Conservation (phyloP, 192 early-diverging fungal genomes). For the Coemansia sp. region DNA sequence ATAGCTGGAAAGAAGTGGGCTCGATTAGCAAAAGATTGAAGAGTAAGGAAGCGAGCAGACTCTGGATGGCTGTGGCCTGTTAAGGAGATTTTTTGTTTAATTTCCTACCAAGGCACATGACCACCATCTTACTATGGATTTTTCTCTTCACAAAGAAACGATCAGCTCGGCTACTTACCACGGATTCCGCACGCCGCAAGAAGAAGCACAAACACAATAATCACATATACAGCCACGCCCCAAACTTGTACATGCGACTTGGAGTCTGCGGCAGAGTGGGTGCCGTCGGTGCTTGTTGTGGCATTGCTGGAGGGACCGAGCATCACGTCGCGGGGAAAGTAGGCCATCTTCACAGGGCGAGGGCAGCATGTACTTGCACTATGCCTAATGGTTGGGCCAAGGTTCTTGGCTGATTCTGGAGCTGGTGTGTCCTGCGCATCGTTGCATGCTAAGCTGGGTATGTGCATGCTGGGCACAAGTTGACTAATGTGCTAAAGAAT, state of each 20-base stretch:
- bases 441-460: no score
- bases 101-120: no score
- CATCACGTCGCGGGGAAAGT: not conserved
- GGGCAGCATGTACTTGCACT: not conserved
- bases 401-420: not conserved
- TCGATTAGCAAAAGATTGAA: no score
- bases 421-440: not conserved
- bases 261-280: not conserved
- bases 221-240: not conserved
- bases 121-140: no score
- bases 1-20: no score
- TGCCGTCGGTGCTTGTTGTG: not conserved
- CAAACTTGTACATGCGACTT: not conserved
- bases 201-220: not conserved
- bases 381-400: no score
- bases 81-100: no score
- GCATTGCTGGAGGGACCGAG: not conserved
- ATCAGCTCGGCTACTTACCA: no score
- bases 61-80: no score
- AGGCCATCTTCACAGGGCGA: not conserved
- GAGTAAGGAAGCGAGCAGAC: no score
- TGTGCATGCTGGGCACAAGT: not conserved
- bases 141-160: no score
- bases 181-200: conserved; percentile 1
- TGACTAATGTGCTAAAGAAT: not conserved